Evolutionary conservation across 2,329 filamentous ascomycete genomes (phyloP), one percentile per base, ranked within the genome.

Genomic region (Claviceps purpurea): DNA sequence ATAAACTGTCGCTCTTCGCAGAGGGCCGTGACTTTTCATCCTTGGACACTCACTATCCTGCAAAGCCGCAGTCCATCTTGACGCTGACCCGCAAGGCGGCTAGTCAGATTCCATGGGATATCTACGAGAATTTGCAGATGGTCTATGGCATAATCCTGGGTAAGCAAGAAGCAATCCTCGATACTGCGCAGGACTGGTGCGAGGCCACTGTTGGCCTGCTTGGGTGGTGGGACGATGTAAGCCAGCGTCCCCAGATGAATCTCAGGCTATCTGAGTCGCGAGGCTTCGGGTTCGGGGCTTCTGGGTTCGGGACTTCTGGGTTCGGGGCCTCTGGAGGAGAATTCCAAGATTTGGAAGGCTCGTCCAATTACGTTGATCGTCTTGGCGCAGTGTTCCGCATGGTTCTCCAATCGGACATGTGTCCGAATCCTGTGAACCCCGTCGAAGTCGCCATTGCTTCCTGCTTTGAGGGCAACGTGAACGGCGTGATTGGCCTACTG

Each of bases 211-310:
- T 96, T 54, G 87, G 84, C 1, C 71, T 97, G 49, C 83, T 90
- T 37, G 83, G 86, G 5, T 97, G 91, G 91, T 95, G 90, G 89
- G 85, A 95, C 62, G 88, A 93, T 55, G 78, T 79, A n/a, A 79
- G 82, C 54, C 65, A 64, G 56, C 73, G 66, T 49, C 30, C 30
- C 30, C 68, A 67, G 54, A 72, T 69, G 59, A 68, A 62, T 48
- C 62, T 68, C 20, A 63, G 66, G 53, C 60, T 71, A 39, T 70
- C 72, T 13, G 68, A 70, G 34, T 65, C 69, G n/a, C 66, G 69
- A 56, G 61, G 62, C 37, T 55, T 74, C 40, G 59, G 57, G 41
- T 65, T 68, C 18, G 63, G 66, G 52, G 59, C 71, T 38, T 70
- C 72, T 13, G 68, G 70, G 30, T 65, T 69, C 16, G 66, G 69